Evolutionary conservation across 306 rosid species (phyloP).

Genomic region (Begonia loranthoides): DNA sequence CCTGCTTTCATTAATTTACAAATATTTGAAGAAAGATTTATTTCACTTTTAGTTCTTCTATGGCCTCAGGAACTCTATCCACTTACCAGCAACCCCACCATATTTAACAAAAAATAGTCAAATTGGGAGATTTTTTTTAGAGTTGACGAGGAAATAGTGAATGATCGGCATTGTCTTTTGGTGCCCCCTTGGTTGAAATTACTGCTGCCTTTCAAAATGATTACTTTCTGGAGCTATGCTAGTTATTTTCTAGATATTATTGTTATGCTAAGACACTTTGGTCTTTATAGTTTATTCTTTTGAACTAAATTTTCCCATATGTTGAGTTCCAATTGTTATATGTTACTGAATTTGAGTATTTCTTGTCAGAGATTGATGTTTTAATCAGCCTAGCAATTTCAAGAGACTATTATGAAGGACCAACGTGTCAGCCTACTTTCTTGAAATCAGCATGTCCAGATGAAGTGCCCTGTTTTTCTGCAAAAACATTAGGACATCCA

Average conservation of each 20-base stretch:
- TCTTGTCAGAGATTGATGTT: slow-evolving; percentile 71
- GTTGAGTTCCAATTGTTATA: too few species aligned
- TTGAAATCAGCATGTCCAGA: slow-evolving; percentile 26
- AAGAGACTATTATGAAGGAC: slow-evolving; percentile 72
- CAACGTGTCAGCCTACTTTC: slow-evolving; percentile 59
- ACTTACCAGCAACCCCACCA: background rate
- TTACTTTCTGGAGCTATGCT: background rate
- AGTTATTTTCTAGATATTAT: background rate
- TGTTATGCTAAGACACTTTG: background rate
- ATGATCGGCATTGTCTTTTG: background rate
- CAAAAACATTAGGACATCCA: slow-evolving; percentile 82
- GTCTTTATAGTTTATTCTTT: background rate
- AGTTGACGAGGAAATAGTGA: background rate
- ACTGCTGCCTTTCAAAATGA: background rate
- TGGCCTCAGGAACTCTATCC: background rate
- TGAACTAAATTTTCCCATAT: background rate
- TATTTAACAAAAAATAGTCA: background rate
- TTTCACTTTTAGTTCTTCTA: background rate
- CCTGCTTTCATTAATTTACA: background rate
- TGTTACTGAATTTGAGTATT: slow-evolving; percentile 21
- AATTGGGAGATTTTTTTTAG: too few species aligned
- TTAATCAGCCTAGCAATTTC: slow-evolving; percentile 83
- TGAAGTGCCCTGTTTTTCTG: slow-evolving; percentile 48
- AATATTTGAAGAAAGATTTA: background rate
- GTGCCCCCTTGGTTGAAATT: background rate